Evolutionary conservation across 2,329 filamentous ascomycete genomes (phyloP).

Genomic region (Colletotrichum cordylinicola): DNA sequence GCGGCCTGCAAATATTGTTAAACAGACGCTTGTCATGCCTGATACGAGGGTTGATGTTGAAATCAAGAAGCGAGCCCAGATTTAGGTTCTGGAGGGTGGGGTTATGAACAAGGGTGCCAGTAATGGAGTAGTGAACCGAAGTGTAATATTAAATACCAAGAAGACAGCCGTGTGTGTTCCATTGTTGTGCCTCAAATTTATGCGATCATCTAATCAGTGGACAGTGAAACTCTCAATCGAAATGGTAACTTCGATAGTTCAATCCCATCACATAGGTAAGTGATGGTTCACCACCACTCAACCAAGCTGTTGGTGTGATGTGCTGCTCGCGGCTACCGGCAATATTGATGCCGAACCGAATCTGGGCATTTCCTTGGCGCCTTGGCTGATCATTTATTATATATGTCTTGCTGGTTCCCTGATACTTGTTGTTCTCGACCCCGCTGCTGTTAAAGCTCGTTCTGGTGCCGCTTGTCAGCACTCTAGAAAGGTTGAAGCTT

Average conservation of each 20-base stretch:
- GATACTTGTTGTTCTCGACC: background rate
- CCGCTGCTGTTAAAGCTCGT: background rate
- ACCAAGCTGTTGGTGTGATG: no score
- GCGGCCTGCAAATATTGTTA: slow-evolving; percentile 5
- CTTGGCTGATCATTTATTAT: background rate
- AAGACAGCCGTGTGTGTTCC: no score
- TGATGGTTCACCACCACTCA: no score
- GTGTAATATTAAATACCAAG: no score
- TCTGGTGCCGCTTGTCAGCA: background rate
- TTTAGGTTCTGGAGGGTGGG: background rate
- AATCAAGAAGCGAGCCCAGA: background rate
- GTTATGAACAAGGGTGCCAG: background rate
- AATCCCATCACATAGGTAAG: no score
- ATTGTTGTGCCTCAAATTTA: no score
- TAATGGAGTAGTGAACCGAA: background rate
- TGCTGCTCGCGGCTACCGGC: no score
- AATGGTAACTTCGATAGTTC: no score
- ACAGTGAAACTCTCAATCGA: no score
- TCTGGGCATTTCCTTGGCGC: background rate
- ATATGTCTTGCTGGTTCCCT: background rate
- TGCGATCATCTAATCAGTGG: no score
- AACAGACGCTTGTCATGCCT: background rate
- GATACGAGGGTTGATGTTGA: background rate
- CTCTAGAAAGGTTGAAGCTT: background rate
- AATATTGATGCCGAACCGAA: background rate